phyloP scores from a whole-genome alignment of 257 asterid genomes.

The Salvia hispanica region DNA sequence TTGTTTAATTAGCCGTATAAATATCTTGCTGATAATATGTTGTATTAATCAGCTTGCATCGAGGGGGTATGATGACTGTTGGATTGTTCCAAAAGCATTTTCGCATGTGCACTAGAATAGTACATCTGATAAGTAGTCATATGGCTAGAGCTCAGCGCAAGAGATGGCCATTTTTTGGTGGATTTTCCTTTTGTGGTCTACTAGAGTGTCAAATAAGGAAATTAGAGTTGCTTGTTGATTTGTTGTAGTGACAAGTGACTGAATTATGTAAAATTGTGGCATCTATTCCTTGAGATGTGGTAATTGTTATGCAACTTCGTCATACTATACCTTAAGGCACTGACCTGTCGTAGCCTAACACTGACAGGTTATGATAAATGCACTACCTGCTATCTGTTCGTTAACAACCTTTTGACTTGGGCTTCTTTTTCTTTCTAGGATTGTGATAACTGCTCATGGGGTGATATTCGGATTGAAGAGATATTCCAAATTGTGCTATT shows the following conservation, averaged over 20 bases:
- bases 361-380: not conserved
- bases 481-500: constrained; percentile 22
- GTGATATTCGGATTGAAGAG: constrained; percentile 49
- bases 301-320: constrained; percentile 10
- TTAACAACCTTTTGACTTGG: constrained; percentile 40
- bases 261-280: constrained; percentile 27
- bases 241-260: constrained; percentile 13
- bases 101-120: constrained; percentile 48
- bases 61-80: constrained; percentile 73
- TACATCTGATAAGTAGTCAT: constrained; percentile 38
- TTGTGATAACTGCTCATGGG: constrained; percentile 55
- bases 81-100: constrained; percentile 55
- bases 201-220: constrained; percentile 28
- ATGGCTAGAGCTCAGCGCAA: constrained; percentile 37
- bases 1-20: constrained; percentile 31
- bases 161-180: constrained; percentile 28
- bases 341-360: not conserved
- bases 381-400: constrained; percentile 11
- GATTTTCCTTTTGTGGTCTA: constrained; percentile 29
- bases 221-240: constrained; percentile 23
- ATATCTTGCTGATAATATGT: constrained; percentile 54
- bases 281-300: constrained; percentile 14
- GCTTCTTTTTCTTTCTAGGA: constrained; percentile 52
- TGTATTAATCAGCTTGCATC: constrained; percentile 70
- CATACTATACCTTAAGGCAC: not conserved